Evolutionary conservation across 257 asterid genomes (phyloP), one percentile per base, ranked within the genome.

Genomic region (Schizonepeta tenuifolia): DNA sequence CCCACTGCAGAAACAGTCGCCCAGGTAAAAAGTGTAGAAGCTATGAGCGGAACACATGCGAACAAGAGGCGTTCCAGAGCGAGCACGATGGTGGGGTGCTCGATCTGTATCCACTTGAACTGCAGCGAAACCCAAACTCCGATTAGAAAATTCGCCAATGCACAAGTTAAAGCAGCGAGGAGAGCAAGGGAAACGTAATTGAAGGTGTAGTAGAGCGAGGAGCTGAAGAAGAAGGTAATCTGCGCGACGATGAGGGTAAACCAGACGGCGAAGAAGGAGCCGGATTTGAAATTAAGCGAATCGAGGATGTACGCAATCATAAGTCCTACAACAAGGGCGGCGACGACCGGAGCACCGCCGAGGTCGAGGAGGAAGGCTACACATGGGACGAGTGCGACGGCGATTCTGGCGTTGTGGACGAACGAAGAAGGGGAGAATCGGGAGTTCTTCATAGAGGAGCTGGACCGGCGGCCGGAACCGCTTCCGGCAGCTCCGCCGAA

Each of bases 61-160:
- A 95, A 95, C 62, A 95, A 76, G 31, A 95, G 83, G 75, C 96
- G 87, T 75, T 95, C 99, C 38, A 95, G 87, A n/a, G 97, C 86
- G 66, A 95, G 73, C 47, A 92, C 98, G 31, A 95, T 90, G 2
- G 97, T 77, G 5, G 99, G 99, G 65, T 95, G 82, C 74, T 95
- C 99, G 46, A 95, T 90, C 59, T 90, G 99, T 75, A 95, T 80
- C 98, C 98, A 95, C 87, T 90, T 95, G 70, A 95, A 95, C 91
- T 95, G 99, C 53, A 95, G 88, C 43, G 97, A 92, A 40, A 84
- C 87, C 99, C 99, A 95, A 31, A 95, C 91, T 11, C 99, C 99
- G 11, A 95, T 81, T 14, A 92, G 71, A 83, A 95, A 95, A 78
- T 92, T 95, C 56, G 94, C 76, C 75, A 95, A 66, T 10, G 92